Conservation (phyloP, 192 early-diverging fungal species). For the Coemansia aciculifera region DNA sequence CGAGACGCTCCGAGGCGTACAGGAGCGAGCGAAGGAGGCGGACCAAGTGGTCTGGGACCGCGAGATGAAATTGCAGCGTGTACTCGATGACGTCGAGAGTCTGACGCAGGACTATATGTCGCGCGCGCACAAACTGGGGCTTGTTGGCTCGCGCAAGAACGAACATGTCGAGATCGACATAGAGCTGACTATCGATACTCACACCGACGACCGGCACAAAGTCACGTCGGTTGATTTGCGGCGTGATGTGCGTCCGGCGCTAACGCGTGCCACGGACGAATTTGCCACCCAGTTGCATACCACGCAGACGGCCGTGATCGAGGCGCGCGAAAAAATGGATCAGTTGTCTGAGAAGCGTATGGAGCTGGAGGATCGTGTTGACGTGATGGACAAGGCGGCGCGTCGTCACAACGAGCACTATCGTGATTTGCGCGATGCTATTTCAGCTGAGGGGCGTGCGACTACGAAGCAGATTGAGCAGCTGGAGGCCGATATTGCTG, state of each 20-base stretch:
- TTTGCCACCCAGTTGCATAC: slow-evolving; percentile 49
- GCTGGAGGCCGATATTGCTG: slow-evolving; percentile 50
- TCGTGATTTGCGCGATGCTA: slow-evolving; percentile 43
- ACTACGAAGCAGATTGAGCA: slow-evolving; percentile 49
- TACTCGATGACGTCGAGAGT: slow-evolving; percentile 62
- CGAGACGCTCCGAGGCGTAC: slow-evolving; percentile 55
- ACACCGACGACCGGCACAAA: slow-evolving; percentile 38
- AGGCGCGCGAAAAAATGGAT: slow-evolving; percentile 45
- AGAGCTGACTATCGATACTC: slow-evolving; percentile 40
- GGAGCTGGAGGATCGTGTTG: slow-evolving; percentile 50
- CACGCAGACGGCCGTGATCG: slow-evolving; percentile 41
- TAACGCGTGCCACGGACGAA: slow-evolving; percentile 47
- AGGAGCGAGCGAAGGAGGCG: slow-evolving; percentile 60
- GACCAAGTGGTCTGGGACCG: slow-evolving; percentile 63
- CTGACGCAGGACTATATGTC: slow-evolving; percentile 46
- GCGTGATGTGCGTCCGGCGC: slow-evolving; percentile 43
- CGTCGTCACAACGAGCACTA: slow-evolving; percentile 50
- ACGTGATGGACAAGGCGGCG: slow-evolving; percentile 51
- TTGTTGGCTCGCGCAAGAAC: slow-evolving; percentile 37
- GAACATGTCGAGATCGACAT: slow-evolving; percentile 30
- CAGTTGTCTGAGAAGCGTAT: slow-evolving; percentile 48
- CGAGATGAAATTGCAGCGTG: slow-evolving; percentile 69
- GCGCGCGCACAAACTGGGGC: slow-evolving; percentile 50
- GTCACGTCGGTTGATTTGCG: slow-evolving; percentile 52
- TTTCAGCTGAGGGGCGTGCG: slow-evolving; percentile 40